Conservation (phyloP, 768 basidiomycete species). For the Termitomyces sp. region DNA sequence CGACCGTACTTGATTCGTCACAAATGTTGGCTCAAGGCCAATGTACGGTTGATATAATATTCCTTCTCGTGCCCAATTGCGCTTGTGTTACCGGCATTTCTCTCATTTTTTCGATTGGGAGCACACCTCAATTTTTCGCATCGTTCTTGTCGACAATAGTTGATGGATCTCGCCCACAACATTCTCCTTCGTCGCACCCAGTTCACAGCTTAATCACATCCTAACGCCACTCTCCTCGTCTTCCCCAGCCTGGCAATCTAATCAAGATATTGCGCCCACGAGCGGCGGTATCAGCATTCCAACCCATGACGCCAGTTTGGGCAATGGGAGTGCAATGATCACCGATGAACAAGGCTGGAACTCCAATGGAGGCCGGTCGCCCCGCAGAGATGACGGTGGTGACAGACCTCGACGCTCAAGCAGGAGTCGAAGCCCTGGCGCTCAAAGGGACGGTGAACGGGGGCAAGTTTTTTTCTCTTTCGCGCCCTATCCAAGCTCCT, state of each 20-base stretch:
- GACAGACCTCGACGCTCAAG: constrained; percentile 61
- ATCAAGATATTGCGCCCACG: constrained; percentile 70
- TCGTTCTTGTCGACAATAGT: constrained; percentile 15
- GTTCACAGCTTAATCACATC: constrained; percentile 27
- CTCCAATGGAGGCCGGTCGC: constrained; percentile 33
- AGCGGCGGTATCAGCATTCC: constrained; percentile 61
- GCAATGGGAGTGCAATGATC: constrained; percentile 34
- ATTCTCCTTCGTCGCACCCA: constrained; percentile 19
- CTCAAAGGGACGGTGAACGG: constrained; percentile 41
- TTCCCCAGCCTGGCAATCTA: constrained; percentile 71
- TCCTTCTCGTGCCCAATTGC: constrained; percentile 6
- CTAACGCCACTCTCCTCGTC: constrained; percentile 29
- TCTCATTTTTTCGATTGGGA: constrained; percentile 12
- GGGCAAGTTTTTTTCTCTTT: constrained; percentile 36
- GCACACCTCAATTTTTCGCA: constrained; percentile 13
- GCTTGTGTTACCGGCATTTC: constrained; percentile 9
- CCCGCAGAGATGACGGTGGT: constrained; percentile 32
- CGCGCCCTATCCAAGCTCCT: constrained; percentile 16
- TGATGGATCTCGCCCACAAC: constrained; percentile 11
- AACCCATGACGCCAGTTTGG: constrained; percentile 39
- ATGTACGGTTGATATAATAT: constrained; percentile 15
- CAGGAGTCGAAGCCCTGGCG: constrained; percentile 71
- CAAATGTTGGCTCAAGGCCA: constrained; percentile 39
- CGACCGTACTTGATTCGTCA: constrained; percentile 21
- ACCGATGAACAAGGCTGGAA: constrained; percentile 58